Conservation (phyloP, 345 rosid species). For the Dimocarpus longan region DNA sequence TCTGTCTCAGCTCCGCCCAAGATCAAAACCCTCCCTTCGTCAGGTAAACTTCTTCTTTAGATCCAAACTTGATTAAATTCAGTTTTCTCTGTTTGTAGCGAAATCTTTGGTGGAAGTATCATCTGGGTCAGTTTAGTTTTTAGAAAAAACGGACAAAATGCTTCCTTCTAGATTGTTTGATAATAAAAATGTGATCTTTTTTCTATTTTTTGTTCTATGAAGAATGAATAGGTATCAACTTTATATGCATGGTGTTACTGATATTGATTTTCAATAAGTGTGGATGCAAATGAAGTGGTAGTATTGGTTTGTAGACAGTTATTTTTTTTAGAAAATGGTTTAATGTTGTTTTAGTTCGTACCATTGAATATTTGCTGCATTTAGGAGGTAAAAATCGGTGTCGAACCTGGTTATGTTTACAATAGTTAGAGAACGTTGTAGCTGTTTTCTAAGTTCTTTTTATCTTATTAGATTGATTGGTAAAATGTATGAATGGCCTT, state of each 20-base stretch:
- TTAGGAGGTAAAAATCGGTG: background rate
- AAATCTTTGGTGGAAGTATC: background rate
- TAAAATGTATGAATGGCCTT: background rate
- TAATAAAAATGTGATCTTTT: background rate
- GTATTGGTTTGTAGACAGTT: background rate
- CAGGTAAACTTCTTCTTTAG: background rate
- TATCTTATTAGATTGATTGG: background rate
- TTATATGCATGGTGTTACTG: background rate
- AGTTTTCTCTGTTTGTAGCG: background rate
- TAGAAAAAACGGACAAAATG: background rate
- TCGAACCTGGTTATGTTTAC: background rate
- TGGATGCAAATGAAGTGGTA: background rate
- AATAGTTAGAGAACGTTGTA: background rate
- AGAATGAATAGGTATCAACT: background rate
- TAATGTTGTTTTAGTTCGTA: too few relatives aligned
- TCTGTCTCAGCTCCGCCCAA: background rate
- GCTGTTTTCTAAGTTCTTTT: too few relatives aligned
- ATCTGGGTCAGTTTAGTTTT: background rate
- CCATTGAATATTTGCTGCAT: too few relatives aligned
- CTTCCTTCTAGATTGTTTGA: background rate
- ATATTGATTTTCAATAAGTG: background rate
- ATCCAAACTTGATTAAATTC: background rate
- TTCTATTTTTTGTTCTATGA: background rate
- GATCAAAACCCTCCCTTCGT: conserved; percentile 1
- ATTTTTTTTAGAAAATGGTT: background rate